phyloP scores from a whole-genome alignment of 2,329 filamentous ascomycete genomes.

The Myrmaecium sp. region DNA sequence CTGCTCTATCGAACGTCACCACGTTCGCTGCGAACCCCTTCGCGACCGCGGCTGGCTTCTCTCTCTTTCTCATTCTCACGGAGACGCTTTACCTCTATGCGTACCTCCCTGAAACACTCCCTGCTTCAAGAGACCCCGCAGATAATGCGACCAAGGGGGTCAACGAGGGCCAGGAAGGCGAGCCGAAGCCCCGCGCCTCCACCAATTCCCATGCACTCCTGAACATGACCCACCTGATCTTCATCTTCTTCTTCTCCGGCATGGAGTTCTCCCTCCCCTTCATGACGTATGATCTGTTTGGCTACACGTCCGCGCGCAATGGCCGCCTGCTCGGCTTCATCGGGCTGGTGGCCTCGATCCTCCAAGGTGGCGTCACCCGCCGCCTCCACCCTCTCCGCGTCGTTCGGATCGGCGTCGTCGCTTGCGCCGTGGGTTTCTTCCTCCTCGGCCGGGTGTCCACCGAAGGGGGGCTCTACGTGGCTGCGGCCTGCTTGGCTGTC shows the following conservation, averaged over 20 bases:
- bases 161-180: constrained; percentile 5
- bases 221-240: constrained; percentile 73
- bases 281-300: constrained; percentile 90
- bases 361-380: constrained; percentile 83
- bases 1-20: constrained; percentile 62
- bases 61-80: constrained; percentile 62
- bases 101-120: constrained; percentile 72
- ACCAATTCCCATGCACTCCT: constrained; percentile 75
- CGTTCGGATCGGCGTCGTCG: constrained; percentile 60
- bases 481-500: constrained; percentile 68
- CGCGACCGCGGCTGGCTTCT: constrained; percentile 78
- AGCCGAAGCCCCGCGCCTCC: constrained; percentile 18
- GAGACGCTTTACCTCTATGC: constrained; percentile 82
- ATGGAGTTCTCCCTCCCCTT: constrained; percentile 97
- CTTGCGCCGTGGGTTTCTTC: constrained; percentile 65
- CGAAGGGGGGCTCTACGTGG: constrained; percentile 56
- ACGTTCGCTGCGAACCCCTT: constrained; percentile 81
- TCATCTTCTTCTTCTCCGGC: constrained; percentile 92
- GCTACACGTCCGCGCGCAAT: constrained; percentile 61
- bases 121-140: constrained; percentile 28
- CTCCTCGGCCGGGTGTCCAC: constrained; percentile 55
- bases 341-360: constrained; percentile 75
- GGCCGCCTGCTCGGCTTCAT: constrained; percentile 80
- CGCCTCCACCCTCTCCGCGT: constrained; percentile 66
- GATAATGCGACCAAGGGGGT: constrained; percentile 9